Base-by-base conservation (phyloP, 805 yeast species). In the Dipodascopsis tothii region DNA sequence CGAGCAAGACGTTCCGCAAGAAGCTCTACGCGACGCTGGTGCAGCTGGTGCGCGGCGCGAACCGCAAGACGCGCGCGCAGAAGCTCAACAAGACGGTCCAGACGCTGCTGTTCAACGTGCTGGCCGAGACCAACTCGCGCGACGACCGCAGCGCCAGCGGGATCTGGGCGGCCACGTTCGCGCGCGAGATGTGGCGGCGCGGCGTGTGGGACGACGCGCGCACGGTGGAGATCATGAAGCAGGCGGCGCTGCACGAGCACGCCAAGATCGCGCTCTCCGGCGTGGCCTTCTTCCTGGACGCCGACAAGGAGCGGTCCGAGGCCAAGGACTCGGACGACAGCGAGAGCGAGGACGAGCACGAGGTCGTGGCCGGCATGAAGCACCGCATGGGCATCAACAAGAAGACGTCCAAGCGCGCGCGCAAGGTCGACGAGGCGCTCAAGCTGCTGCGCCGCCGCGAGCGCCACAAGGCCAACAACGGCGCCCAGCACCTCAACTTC, bases 161-260 rank as follows among this genome's bases (percentile, higher is more conserved):
- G 30, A 67, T 92, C 20, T 92, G 97, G 96, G 96, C 97, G 5
- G 84, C 96, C 2, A 88, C 86, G 58, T 68, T 92, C 45, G 87
- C 96, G 3, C 76, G 97, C 60, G 97, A 92, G 63, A 69, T 92
- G 40, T 92, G 99, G 99, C 77, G 95, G 69, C 75, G 97, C 61
- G 95, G 95, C 59, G 84, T 92, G 46, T 92, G 99, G 99, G 96
- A 87, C 63, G 99, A 92, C 62, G 76, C 95, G 0, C 73, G 96
- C 57, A 82, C 97, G 0, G 95, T 92, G n/a, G 98, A 92, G 64
- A 78, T 92, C 58, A 88, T 92, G 97, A 81, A 94, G 1, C 92
- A 86, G 56, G 96, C 97, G 1, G 86, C 96, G 1, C 65, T 85
- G 49, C 96, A 87, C 59, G 80, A 81, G 14, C 95, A 92, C 57